Percentiles rank a stretch among this genome's conserved stretches.
These are phyloP conservation scores for Pontederia paniculata DNA, from an alignment of 176 grass and related monocot genomes.

Conservation along the genomic window DNA sequence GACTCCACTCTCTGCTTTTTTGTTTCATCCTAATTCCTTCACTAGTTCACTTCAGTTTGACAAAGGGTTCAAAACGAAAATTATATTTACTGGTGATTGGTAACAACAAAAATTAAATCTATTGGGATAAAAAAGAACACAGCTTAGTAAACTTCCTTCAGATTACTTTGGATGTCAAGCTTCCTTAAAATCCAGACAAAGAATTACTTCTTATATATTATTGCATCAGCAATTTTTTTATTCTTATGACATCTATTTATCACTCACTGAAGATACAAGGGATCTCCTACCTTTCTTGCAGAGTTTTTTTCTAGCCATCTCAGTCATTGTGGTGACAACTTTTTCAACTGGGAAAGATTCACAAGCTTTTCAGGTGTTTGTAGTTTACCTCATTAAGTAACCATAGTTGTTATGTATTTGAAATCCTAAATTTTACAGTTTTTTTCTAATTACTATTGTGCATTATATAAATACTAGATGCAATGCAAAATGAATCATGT, in stretches of 20 bases:
- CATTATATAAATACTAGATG: neutral
- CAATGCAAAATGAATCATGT: neutral
- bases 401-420: too few species aligned
- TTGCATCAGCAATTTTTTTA: neutral
- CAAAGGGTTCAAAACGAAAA: too few species aligned
- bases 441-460: neutral
- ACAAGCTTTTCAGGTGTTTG: conserved; percentile 56
- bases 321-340: conserved; percentile 73
- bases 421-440: neutral
- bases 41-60: too few species aligned
- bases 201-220: too few species aligned
- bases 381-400: neutral
- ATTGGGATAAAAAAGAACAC: too few species aligned
- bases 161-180: too few species aligned
- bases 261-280: neutral
- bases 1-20: too few species aligned
- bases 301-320: conserved; percentile 84
- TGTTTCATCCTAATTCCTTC: too few species aligned
- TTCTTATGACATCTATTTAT: neutral
- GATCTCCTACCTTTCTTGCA: conserved; percentile 10
- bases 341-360: conserved; percentile 89
- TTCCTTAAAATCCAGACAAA: too few species aligned
- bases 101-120: too few species aligned
- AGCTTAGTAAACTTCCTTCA: too few species aligned
- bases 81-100: too few species aligned